Conservation (phyloP, 1,284 basidiomycete genomes). For the Wolfiporia cocos region DNA sequence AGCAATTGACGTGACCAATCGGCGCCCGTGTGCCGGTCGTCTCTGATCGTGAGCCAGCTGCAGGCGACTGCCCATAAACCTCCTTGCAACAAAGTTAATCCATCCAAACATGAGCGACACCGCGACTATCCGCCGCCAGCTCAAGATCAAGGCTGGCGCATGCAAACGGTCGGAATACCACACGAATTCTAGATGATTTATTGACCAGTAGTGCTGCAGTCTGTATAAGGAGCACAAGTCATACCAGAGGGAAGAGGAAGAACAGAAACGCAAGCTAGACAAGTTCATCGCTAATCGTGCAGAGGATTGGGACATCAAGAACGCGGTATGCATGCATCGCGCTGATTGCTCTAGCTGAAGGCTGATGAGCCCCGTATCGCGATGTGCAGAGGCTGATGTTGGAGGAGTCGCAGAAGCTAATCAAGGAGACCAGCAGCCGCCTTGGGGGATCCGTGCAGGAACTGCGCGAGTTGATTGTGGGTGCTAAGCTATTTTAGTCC, state of each 20-base stretch:
- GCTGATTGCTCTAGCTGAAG: background rate
- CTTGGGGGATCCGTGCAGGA: constrained; percentile 59
- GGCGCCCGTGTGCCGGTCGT: too few relatives aligned
- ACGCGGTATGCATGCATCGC: constrained; percentile 51
- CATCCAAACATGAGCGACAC: constrained; percentile 46
- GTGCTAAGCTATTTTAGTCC: constrained; percentile 25
- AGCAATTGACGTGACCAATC: too few relatives aligned
- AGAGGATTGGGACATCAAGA: constrained; percentile 80
- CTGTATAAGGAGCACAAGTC: constrained; percentile 67
- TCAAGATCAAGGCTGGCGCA: constrained; percentile 77
- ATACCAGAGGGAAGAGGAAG: constrained; percentile 65
- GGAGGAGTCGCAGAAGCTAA: constrained; percentile 80
- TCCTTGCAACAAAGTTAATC: too few relatives aligned
- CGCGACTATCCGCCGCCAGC: constrained; percentile 49
- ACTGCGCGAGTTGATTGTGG: constrained; percentile 64
- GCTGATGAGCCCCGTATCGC: background rate
- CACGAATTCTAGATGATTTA: background rate
- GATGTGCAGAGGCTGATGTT: constrained; percentile 56
- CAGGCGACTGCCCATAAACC: too few relatives aligned
- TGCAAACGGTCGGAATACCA: constrained; percentile 59
- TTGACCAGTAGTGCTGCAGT: constrained; percentile 29
- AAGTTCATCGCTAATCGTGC: constrained; percentile 56
- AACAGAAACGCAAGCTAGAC: constrained; percentile 54
- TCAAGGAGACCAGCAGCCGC: constrained; percentile 57
- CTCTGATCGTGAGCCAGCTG: too few relatives aligned